A percentile compares a stretch with the other conserved stretches of the same genome.
Evolutionary conservation across 2,329 filamentous ascomycete species (phyloP).

Genomic region (Aureobasidium sp.): DNA sequence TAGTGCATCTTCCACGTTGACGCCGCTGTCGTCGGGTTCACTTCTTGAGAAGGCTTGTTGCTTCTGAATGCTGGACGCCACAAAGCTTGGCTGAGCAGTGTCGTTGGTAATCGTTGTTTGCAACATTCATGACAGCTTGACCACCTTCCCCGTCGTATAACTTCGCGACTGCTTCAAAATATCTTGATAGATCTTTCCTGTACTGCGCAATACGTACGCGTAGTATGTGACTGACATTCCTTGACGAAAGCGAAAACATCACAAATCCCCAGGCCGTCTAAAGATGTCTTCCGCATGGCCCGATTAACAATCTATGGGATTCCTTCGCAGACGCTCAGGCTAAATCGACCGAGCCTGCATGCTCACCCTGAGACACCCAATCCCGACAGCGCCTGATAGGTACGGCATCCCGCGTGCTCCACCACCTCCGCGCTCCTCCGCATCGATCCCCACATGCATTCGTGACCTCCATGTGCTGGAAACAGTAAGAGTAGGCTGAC

Average conservation of each 20-base stretch:
- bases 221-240: no score
- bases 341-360: constrained; percentile 13
- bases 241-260: neutral
- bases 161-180: neutral
- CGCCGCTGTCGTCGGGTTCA: neutral
- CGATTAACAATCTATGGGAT: neutral
- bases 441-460: neutral
- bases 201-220: no score
- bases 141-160: neutral
- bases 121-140: neutral
- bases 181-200: neutral
- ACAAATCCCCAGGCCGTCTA: neutral
- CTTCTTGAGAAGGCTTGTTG: neutral
- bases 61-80: constrained; percentile 6
- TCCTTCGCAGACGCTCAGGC: constrained; percentile 7
- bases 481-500: neutral
- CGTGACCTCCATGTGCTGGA: neutral
- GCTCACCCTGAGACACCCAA: neutral
- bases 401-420: neutral
- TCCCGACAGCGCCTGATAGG: constrained; percentile 4
- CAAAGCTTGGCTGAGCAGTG: constrained; percentile 1
- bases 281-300: constrained; percentile 1
- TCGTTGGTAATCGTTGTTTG: neutral
- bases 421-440: constrained; percentile 9
- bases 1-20: neutral